A percentile compares a stretch with the other conserved stretches of the same genome.
phyloP scores from a whole-genome alignment of 2,329 filamentous ascomycete genomes.

The Aspergillus sp. region DNA sequence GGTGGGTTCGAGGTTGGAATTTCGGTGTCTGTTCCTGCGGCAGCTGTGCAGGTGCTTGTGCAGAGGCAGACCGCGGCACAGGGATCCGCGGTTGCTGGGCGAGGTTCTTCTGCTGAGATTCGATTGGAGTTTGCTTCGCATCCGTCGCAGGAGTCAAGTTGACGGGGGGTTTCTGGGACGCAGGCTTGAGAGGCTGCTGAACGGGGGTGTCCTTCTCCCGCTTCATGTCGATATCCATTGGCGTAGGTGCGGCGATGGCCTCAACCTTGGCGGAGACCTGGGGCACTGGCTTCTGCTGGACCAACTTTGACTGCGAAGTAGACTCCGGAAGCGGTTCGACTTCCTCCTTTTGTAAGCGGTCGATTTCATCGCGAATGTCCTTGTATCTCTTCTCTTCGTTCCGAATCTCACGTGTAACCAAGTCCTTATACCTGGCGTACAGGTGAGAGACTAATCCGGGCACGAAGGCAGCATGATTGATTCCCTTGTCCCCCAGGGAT shows the following conservation, averaged over 20 bases:
- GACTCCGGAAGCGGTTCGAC: conserved; percentile 43
- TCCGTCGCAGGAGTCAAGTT: conserved; percentile 5
- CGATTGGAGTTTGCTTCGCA: conserved; percentile 6
- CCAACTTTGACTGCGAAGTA: neutral
- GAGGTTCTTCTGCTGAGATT: conserved; percentile 12
- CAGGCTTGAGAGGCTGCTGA: conserved; percentile 10
- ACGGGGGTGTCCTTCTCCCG: conserved; percentile 13
- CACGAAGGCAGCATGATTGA: conserved; percentile 65
- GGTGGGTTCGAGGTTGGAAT: conserved; percentile 1
- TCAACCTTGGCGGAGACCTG: conserved; percentile 13
- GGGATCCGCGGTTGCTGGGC: conserved; percentile 8
- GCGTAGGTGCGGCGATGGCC: conserved; percentile 19
- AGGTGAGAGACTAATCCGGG: conserved; percentile 70
- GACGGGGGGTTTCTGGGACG: conserved; percentile 5
- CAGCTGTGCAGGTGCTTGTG: conserved; percentile 4
- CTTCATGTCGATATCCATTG: conserved; percentile 30
- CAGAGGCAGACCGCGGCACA: conserved; percentile 4
- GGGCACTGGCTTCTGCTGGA: conserved; percentile 5
- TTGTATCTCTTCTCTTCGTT: conserved; percentile 71
- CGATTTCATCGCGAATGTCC: conserved; percentile 65
- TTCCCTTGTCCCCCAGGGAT: conserved; percentile 62
- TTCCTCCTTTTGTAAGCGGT: conserved; percentile 63
- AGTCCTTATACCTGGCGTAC: conserved; percentile 71
- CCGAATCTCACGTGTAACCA: conserved; percentile 67
- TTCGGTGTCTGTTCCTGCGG: conserved; percentile 4